Evolutionary conservation across 2,329 filamentous ascomycete species (phyloP).

Genomic region (Diaporthe ilicicola): DNA sequence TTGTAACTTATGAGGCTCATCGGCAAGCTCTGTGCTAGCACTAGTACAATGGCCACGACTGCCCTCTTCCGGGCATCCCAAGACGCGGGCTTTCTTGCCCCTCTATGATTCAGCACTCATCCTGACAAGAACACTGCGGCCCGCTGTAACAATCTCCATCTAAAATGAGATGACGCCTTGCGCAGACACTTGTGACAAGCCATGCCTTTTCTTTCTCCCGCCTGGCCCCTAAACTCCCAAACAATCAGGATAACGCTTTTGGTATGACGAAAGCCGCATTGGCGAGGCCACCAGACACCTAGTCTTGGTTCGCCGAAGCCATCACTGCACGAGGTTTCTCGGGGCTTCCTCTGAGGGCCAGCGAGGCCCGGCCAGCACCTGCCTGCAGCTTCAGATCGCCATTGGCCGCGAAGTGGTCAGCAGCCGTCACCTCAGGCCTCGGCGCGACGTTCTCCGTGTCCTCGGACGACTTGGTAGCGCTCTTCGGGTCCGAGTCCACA

Average conservation of each 20-base stretch:
- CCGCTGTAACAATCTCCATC: conserved; percentile 18
- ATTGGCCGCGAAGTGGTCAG: background rate
- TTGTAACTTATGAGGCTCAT: background rate
- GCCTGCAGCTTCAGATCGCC: conserved; percentile 24
- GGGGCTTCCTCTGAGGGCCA: conserved; percentile 69
- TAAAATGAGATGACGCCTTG: conserved; percentile 15
- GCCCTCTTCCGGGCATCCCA: background rate
- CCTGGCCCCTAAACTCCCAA: background rate
- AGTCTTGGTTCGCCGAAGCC: conserved; percentile 23
- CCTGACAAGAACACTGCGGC: conserved; percentile 3
- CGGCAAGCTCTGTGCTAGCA: background rate
- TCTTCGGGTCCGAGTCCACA: background rate
- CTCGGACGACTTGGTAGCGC: background rate
- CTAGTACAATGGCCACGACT: background rate
- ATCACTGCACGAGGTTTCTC: conserved; percentile 54
- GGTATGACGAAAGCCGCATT: background rate
- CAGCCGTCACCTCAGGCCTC: conserved; percentile 15
- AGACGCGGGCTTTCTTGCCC: background rate
- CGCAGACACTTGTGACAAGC: conserved; percentile 1
- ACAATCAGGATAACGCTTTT: conserved; percentile 13
- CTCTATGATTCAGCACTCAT: background rate
- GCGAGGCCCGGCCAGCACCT: conserved; percentile 47
- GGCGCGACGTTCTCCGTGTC: background rate
- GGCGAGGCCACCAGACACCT: background rate
- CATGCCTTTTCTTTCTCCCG: background rate